Percentiles rank a stretch among this genome's conserved stretches.
Evolutionary conservation across 108 stramenopile genomes (phyloP).

Genomic region (Cylindrotheca fusiformis): DNA sequence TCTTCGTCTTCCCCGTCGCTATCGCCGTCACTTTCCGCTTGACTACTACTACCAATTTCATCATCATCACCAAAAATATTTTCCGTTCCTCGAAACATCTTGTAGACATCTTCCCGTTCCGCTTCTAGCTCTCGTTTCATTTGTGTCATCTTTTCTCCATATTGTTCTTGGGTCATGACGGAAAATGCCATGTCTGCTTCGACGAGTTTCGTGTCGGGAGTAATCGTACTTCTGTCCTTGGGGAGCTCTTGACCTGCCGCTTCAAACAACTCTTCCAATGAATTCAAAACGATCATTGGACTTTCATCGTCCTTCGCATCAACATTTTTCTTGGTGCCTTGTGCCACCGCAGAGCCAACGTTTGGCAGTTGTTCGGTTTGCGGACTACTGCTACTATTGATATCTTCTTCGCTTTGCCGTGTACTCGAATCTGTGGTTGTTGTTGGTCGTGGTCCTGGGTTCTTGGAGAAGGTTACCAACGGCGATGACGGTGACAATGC

Average conservation of each 20-base stretch:
- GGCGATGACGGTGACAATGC: not conserved
- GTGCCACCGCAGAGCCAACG: not conserved
- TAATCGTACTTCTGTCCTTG: conserved; percentile 15
- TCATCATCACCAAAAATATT: conserved; percentile 31
- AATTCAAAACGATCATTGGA: conserved; percentile 17
- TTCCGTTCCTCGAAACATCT: conserved; percentile 24
- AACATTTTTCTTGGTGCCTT: conserved; percentile 1
- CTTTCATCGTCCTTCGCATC: conserved; percentile 4
- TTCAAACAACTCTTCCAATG: conserved; percentile 26
- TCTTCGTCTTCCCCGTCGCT: conserved; percentile 25
- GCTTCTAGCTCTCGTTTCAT: conserved; percentile 21
- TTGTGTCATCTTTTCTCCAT: conserved; percentile 17
- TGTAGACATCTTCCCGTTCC: conserved; percentile 16
- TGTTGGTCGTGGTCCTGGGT: too few species aligned
- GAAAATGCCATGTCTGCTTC: conserved; percentile 47
- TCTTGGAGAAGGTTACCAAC: not conserved
- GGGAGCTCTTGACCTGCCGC: conserved; percentile 28
- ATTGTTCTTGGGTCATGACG: conserved; percentile 44
- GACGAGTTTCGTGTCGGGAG: conserved; percentile 20
- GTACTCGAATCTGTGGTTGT: too few species aligned
- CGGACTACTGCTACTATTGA: not conserved
- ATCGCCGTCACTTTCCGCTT: conserved; percentile 1
- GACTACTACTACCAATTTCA: conserved; percentile 7
- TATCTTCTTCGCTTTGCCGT: not conserved
- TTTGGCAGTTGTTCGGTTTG: not conserved